These are phyloP conservation scores for Xylariales sp. DNA, from an alignment of 2,329 filamentous ascomycete species.

Conservation along the genomic window DNA sequence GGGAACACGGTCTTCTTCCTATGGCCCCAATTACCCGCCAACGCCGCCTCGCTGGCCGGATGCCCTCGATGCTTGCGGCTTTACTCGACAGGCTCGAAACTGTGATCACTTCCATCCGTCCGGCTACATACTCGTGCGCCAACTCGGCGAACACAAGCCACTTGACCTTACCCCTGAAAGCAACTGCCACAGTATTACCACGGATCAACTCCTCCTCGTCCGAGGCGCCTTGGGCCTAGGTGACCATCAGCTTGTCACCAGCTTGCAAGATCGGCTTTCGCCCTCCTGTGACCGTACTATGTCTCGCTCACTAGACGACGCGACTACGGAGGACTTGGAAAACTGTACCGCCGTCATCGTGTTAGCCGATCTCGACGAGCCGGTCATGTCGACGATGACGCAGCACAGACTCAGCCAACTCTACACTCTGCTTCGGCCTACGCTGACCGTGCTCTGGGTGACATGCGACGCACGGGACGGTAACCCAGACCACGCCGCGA, in stretches of 20 bases:
- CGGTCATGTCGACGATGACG: conserved; percentile 52
- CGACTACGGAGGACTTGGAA: conserved; percentile 39
- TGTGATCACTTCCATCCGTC: conserved; percentile 50
- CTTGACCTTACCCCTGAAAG: conserved; percentile 24
- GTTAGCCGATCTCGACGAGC: conserved; percentile 53
- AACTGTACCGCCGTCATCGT: conserved; percentile 51
- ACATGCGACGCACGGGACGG: conserved; percentile 38
- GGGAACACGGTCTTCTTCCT: conserved; percentile 37
- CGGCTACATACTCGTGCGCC: conserved; percentile 55
- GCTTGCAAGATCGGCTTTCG: conserved; percentile 42
- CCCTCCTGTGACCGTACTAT: conserved; percentile 40
- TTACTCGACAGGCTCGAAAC: conserved; percentile 48
- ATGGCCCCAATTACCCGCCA: conserved; percentile 4
- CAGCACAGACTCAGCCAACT: conserved; percentile 46
- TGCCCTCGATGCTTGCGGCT: conserved; percentile 51
- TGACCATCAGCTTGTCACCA: conserved; percentile 35
- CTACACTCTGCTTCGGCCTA: conserved; percentile 41
- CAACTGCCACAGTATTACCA: conserved; percentile 14
- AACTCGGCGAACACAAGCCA: conserved; percentile 46
- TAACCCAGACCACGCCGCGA: conserved; percentile 47
- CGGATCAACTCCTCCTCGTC: conserved; percentile 50
- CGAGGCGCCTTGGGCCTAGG: conserved; percentile 42
- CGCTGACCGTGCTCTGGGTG: conserved; percentile 46
- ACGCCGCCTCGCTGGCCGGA: conserved; percentile 52
- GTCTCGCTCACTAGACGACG: conserved; percentile 45